These are phyloP conservation scores for Skeletonema marinoi DNA, from an alignment of 108 stramenopile species.

Conservation along the genomic window DNA sequence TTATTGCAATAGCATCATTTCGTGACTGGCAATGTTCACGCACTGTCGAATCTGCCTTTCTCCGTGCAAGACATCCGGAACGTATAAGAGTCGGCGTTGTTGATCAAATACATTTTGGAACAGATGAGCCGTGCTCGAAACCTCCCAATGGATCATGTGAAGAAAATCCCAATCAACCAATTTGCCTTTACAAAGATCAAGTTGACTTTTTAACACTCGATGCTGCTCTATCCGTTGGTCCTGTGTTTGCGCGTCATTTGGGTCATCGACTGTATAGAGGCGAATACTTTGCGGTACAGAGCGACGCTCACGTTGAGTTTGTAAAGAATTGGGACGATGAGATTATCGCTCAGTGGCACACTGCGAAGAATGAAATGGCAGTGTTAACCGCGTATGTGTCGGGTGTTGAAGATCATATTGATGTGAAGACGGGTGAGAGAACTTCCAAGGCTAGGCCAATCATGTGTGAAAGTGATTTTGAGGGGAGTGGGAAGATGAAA, in stretches of 20 bases:
- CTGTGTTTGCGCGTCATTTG: slow-evolving; percentile 88
- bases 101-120: slow-evolving; percentile 63
- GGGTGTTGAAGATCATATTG: slow-evolving; percentile 67
- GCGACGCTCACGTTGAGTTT: slow-evolving; percentile 92
- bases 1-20: slow-evolving; percentile 75
- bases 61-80: slow-evolving; percentile 75
- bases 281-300: slow-evolving; percentile 96
- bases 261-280: slow-evolving; percentile 87
- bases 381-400: slow-evolving; percentile 85
- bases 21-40: slow-evolving; percentile 80
- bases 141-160: slow-evolving; percentile 57
- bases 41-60: slow-evolving; percentile 77
- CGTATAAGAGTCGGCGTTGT: slow-evolving; percentile 80
- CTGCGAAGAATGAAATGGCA: slow-evolving; percentile 89
- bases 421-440: slow-evolving; percentile 58
- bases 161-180: slow-evolving; percentile 59
- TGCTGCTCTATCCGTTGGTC: slow-evolving; percentile 77
- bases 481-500: slow-evolving; percentile 40
- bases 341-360: slow-evolving; percentile 79
- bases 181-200: slow-evolving; percentile 65
- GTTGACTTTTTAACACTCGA: slow-evolving; percentile 73
- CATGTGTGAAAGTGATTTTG: slow-evolving; percentile 79
- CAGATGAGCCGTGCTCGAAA: slow-evolving; percentile 49
- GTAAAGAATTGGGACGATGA: slow-evolving; percentile 86
- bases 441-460: slow-evolving; percentile 66